These are phyloP conservation scores for Verticillium longisporum DNA, from an alignment of 2,329 filamentous ascomycete genomes.

Conservation along the genomic window DNA sequence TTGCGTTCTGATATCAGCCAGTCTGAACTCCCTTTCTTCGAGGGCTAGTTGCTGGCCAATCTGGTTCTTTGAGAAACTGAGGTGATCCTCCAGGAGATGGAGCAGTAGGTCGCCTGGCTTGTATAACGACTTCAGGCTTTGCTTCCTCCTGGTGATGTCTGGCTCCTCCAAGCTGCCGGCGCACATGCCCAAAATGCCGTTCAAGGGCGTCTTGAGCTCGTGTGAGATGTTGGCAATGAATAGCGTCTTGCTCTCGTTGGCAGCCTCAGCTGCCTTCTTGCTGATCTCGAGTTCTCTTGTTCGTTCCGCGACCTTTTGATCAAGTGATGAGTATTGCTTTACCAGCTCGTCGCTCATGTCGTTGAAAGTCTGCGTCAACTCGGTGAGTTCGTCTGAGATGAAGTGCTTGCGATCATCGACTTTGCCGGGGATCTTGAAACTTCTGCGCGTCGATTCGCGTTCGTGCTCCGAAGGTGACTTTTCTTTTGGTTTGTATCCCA, in stretches of 20 bases:
- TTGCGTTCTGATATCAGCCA: constrained; percentile 80
- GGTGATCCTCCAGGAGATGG: constrained; percentile 79
- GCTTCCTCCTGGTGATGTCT: constrained; percentile 68
- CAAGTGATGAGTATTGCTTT: constrained; percentile 77
- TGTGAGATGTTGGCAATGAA: constrained; percentile 93
- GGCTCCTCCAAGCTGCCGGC: constrained; percentile 90
- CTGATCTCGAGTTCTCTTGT: constrained; percentile 81
- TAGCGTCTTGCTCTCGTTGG: constrained; percentile 93
- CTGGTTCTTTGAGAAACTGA: constrained; percentile 94
- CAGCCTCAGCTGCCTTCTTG: constrained; percentile 89
- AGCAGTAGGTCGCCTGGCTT: constrained; percentile 76
- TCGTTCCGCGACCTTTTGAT: constrained; percentile 76
- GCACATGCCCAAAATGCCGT: constrained; percentile 92
- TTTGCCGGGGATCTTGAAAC: constrained; percentile 79
- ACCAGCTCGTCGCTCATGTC: constrained; percentile 88
- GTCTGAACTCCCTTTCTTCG: constrained; percentile 77
- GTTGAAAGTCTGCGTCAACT: constrained; percentile 80
- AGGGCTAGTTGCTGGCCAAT: constrained; percentile 77
- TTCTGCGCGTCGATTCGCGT: constrained; percentile 36
- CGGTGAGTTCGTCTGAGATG: constrained; percentile 78
- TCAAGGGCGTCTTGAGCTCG: constrained; percentile 87
- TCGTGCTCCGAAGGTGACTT: constrained; percentile 21
- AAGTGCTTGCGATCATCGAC: constrained; percentile 70
- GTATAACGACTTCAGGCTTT: constrained; percentile 81
- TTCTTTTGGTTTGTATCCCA: constrained; percentile 15